Base-by-base conservation (phyloP, 2,329 filamentous ascomycete species). In the Cladophialophora yegresii region DNA sequence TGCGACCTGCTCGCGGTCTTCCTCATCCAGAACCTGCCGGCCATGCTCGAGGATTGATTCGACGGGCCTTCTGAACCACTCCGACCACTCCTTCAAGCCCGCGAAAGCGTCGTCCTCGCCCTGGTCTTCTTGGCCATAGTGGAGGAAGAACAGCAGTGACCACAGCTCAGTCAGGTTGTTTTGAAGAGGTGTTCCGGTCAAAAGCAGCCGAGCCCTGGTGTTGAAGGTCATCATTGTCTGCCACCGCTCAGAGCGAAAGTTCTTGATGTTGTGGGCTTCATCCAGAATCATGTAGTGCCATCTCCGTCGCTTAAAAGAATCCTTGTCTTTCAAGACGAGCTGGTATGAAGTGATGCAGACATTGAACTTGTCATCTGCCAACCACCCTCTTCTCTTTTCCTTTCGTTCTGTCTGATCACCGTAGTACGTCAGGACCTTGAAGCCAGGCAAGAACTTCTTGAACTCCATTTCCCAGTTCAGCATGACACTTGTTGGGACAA, bases 401-500 rank as follows among this genome's bases (percentile, higher is more conserved):
- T 91, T 93, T 53, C 95, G 89, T 77, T 99, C 95, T 70, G 97
- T 92, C 72, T 93, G 90, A 49, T 89, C 91, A 50, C 96, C 95
- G 75, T 98, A 99, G 79, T 99, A 99, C 0, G 93, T 95, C 64
- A 99, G 82, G 62, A 99, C 96, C 75, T 97, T 98, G 82, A 99
- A 99, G 0, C 95, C 93, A 2, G 96, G 95, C 63, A 93, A 91
- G 87, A 81, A 99, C 76, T 99, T 99, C 75, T 98, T 98, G 83
- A 99, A 99, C 77, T 99, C 95, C 90, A 98, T 98, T 76, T 99
- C 96, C 95, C 95, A 99, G 75, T 99, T 99, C 69, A 99, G 86
- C 84, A 99, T 97, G 55, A 99, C 96, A 77, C 93, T 98, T 1
- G 95, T 99, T 1, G 95, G 95, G 1, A 99, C 95, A 66, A 99